A percentile compares a stretch with the other conserved stretches of the same genome.
Evolutionary conservation across 2,329 filamentous ascomycete genomes (phyloP).

Genomic region (Xylariaceae sp.): DNA sequence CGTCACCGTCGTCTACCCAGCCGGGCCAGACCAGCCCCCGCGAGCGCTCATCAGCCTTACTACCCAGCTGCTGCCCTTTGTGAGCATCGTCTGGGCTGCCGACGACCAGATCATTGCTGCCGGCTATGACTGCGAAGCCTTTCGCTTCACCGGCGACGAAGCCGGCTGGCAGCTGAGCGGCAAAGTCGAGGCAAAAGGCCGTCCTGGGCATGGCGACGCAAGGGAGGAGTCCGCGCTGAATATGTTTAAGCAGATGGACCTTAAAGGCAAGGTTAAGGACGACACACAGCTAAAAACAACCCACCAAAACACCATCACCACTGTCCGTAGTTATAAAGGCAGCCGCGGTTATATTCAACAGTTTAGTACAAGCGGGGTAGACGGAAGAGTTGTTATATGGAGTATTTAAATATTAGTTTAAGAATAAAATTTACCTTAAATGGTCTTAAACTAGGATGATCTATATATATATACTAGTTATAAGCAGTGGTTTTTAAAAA

Average conservation of each 20-base stretch:
- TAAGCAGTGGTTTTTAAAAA: too few species aligned
- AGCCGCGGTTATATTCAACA: conserved; percentile 64
- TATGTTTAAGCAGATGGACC: conserved; percentile 98
- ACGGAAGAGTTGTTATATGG: conserved; percentile 81
- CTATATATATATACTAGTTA: too few species aligned
- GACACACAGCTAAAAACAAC: conserved; percentile 93
- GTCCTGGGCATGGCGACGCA: conserved; percentile 57
- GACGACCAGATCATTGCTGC: conserved; percentile 94
- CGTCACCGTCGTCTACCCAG: conserved; percentile 93
- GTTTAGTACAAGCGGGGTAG: conserved; percentile 85
- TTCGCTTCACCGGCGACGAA: conserved; percentile 78
- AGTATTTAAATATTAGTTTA: conserved; percentile 45
- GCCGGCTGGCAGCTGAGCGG: conserved; percentile 81
- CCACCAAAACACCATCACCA: conserved; percentile 95
- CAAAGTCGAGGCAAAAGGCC: conserved; percentile 72
- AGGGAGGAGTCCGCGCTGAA: conserved; percentile 92
- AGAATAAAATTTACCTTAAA: not conserved
- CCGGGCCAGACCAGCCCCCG: conserved; percentile 84
- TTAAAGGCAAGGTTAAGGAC: conserved; percentile 88
- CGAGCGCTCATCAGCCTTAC: conserved; percentile 85
- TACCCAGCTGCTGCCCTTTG: conserved; percentile 88
- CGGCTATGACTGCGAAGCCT: conserved; percentile 86
- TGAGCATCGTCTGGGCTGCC: conserved; percentile 86
- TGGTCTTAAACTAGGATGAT: too few species aligned
- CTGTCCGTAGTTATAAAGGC: conserved; percentile 72